These are phyloP conservation scores for Paraphoma chrysanthemicola DNA, from an alignment of 2,329 filamentous ascomycete genomes.

Conservation along the genomic window DNA sequence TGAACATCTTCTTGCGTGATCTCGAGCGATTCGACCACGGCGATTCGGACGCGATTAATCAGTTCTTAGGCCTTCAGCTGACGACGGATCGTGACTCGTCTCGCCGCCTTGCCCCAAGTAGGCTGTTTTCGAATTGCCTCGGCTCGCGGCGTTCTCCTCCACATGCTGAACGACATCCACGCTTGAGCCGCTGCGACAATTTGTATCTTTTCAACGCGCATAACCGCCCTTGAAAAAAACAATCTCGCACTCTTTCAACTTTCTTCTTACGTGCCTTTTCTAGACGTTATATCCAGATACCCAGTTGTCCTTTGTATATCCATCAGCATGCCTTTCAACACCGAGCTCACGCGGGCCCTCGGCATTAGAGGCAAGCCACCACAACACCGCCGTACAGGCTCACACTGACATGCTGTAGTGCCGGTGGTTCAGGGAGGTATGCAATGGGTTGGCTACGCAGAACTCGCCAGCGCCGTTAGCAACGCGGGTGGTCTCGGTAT, in stretches of 20 bases:
- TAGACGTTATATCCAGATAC: background rate
- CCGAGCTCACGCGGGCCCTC: conserved; percentile 66
- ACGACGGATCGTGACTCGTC: conserved; percentile 12
- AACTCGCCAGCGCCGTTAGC: conserved; percentile 73
- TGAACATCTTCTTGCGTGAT: background rate
- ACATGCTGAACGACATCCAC: conserved; percentile 19
- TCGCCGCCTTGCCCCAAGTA: conserved; percentile 10
- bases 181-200: conserved; percentile 18
- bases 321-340: conserved; percentile 67
- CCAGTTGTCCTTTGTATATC: conserved; percentile 1
- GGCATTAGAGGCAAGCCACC: conserved; percentile 57
- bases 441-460: conserved; percentile 85
- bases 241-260: background rate
- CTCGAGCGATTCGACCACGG: conserved; percentile 17
- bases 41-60: conserved; percentile 18
- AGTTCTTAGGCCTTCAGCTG: conserved; percentile 9
- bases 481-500: conserved; percentile 78
- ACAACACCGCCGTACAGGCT: background rate
- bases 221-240: conserved; percentile 11
- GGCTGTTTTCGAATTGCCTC: conserved; percentile 27
- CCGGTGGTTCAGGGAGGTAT: conserved; percentile 87
- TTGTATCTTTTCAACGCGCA: conserved; percentile 4
- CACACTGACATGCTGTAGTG: conserved; percentile 64
- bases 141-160: conserved; percentile 36
- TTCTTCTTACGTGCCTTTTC: conserved; percentile 1